phyloP scores from a whole-genome alignment of 805 yeast species.

The Ascoidea rubescens region DNA sequence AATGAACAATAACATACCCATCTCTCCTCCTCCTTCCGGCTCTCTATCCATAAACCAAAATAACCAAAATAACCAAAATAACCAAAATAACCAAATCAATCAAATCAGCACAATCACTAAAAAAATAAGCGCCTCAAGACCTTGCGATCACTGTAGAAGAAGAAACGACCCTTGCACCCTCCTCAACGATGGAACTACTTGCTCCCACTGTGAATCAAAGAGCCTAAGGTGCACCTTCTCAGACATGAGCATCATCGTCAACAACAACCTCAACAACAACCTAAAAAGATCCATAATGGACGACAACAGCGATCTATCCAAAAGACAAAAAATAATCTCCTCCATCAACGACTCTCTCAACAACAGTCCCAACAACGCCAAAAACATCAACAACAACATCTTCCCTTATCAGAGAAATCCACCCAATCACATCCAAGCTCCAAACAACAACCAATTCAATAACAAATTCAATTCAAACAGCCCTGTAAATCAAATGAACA shows the following conservation, averaged over 20 bases:
- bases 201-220: not conserved
- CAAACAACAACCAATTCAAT: not conserved
- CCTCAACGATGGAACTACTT: not conserved
- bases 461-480: no score
- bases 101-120: not conserved
- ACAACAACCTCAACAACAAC: no score
- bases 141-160: not conserved
- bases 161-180: not conserved
- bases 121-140: not conserved
- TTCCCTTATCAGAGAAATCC: no score
- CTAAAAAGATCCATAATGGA: not conserved
- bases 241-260: not conserved
- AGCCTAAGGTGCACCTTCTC: not conserved
- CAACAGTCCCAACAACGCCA: not conserved
- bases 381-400: not conserved
- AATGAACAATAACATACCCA: no score
- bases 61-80: not conserved
- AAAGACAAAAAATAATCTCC: not conserved
- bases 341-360: not conserved
- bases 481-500: no score
- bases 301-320: not conserved
- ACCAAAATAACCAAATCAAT: no score
- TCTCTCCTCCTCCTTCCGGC: not conserved
- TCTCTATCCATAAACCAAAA: not conserved
- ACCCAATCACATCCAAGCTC: not conserved